A percentile compares a stretch with the other conserved stretches of the same genome.
These are phyloP conservation scores for Termitomyces eurrhizus DNA, from an alignment of 768 basidiomycete genomes.

Conservation along the genomic window DNA sequence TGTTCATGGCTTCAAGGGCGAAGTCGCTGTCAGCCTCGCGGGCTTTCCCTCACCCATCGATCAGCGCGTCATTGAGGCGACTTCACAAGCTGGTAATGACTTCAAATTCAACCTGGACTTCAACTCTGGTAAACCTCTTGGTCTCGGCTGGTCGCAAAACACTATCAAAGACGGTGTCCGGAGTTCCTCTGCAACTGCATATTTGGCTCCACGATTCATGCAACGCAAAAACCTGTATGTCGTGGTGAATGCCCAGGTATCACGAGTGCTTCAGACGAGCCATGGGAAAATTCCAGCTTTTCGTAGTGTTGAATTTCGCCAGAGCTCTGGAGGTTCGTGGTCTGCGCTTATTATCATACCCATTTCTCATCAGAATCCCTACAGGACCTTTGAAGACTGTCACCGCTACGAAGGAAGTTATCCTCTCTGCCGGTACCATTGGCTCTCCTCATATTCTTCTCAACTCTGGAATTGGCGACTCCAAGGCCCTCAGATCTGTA, in stretches of 20 bases:
- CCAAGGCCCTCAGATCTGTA: conserved; percentile 12
- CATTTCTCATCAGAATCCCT: neutral
- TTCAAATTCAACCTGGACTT: conserved; percentile 20
- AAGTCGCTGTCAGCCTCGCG: conserved; percentile 21
- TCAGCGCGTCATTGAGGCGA: conserved; percentile 21
- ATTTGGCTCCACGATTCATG: conserved; percentile 18
- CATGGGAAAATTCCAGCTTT: conserved; percentile 9
- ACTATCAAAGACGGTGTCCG: conserved; percentile 19
- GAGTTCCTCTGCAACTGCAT: conserved; percentile 24
- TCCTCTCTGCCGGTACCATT: conserved; percentile 31
- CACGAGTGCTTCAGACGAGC: conserved; percentile 19
- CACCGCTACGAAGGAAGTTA: conserved; percentile 29
- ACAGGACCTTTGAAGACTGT: conserved; percentile 14
- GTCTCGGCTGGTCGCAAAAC: conserved; percentile 20
- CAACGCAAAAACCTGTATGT: conserved; percentile 22
- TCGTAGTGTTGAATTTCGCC: conserved; percentile 16
- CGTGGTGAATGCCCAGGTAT: conserved; percentile 22
- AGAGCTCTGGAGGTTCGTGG: conserved; percentile 7
- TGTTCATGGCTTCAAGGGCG: conserved; percentile 22
- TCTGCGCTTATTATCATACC: neutral
- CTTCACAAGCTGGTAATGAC: conserved; percentile 17
- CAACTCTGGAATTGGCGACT: conserved; percentile 31
- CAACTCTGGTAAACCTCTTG: conserved; percentile 21
- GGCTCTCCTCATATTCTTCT: conserved; percentile 28
- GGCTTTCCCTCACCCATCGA: conserved; percentile 20